A percentile compares a stretch with the other conserved stretches of the same genome.
phyloP scores from a whole-genome alignment of 805 yeast species.

The Ogataea dorogensis region DNA sequence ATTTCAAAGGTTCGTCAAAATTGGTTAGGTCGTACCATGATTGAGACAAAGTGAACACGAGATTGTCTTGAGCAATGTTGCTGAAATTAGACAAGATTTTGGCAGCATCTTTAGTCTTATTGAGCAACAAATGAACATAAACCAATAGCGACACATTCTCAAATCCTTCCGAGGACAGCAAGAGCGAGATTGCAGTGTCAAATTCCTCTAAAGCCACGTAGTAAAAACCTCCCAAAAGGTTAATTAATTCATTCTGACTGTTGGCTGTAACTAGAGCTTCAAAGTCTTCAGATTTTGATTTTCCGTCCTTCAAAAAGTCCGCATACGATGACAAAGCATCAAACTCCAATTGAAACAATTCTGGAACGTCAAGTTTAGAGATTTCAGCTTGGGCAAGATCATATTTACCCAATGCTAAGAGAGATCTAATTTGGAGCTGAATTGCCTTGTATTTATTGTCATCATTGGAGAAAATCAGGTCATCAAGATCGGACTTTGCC shows the following conservation, averaged over 20 bases:
- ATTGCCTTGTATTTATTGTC: slow-evolving; percentile 27
- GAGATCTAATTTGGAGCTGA: slow-evolving; percentile 27
- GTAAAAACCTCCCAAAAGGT: slow-evolving; percentile 20
- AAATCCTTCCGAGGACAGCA: slow-evolving; percentile 35
- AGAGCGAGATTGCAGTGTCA: slow-evolving; percentile 42
- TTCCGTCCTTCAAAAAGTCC: slow-evolving; percentile 10
- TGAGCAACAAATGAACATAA: slow-evolving; percentile 39
- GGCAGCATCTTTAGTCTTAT: slow-evolving; percentile 45
- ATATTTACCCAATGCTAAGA: slow-evolving; percentile 13
- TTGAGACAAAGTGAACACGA: slow-evolving; percentile 75
- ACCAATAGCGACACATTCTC: slow-evolving; percentile 40
- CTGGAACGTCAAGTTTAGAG: slow-evolving; percentile 11
- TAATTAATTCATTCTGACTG: slow-evolving; percentile 14
- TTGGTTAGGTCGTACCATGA: slow-evolving; percentile 54
- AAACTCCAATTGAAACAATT: slow-evolving; percentile 16
- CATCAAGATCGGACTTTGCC: slow-evolving; percentile 21
- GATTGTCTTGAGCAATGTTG: slow-evolving; percentile 62
- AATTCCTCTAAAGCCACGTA: slow-evolving; percentile 36
- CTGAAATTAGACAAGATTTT: slow-evolving; percentile 44
- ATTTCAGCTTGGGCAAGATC: slow-evolving; percentile 19
- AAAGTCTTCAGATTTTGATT: slow-evolving; percentile 20
- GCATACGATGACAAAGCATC: slow-evolving; percentile 16
- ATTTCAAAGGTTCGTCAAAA: slow-evolving; percentile 43
- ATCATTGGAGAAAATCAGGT: slow-evolving; percentile 27
- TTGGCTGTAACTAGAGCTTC: slow-evolving; percentile 24